phyloP scores from a whole-genome alignment of 2,329 filamentous ascomycete species.

The Paracoccidioides brasiliensis region DNA sequence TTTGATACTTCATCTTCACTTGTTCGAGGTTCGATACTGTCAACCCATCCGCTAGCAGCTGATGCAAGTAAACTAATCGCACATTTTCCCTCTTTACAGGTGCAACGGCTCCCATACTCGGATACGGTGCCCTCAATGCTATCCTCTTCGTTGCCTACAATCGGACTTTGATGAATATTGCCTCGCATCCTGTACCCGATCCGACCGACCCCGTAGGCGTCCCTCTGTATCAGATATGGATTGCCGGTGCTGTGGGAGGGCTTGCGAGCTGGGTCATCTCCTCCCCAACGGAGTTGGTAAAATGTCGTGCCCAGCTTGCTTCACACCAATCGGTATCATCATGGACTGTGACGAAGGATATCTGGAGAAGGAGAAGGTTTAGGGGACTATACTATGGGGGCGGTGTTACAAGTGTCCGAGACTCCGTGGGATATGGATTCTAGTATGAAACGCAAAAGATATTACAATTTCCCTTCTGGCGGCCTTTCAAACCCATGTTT shows the following conservation, averaged over 20 bases:
- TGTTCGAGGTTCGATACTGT: conserved; percentile 23
- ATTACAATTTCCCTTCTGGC: too few species aligned
- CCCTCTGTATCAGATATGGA: conserved; percentile 55
- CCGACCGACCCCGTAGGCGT: conserved; percentile 32
- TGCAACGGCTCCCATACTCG: conserved; percentile 70
- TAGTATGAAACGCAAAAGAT: conserved; percentile 43
- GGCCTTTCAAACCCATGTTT: too few species aligned
- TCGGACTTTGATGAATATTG: conserved; percentile 55
- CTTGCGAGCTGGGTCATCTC: conserved; percentile 76
- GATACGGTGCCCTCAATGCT: conserved; percentile 83
- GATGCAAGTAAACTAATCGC: neutral
- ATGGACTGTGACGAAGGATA: conserved; percentile 50
- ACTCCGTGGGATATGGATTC: conserved; percentile 90
- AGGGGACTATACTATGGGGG: conserved; percentile 72
- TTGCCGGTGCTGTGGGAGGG: conserved; percentile 68
- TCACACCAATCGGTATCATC: conserved; percentile 39
- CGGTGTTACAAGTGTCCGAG: conserved; percentile 63
- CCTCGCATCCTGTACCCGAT: conserved; percentile 26
- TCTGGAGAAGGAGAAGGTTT: conserved; percentile 46
- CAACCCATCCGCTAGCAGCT: neutral
- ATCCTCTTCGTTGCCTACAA: conserved; percentile 87
- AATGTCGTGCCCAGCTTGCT: conserved; percentile 71
- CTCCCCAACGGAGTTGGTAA: conserved; percentile 79
- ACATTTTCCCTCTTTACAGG: conserved; percentile 34
- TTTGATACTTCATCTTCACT: conserved; percentile 25